Evolutionary conservation across 257 asterid genomes (phyloP).

Genomic region (Solanum pimpinellifolium): DNA sequence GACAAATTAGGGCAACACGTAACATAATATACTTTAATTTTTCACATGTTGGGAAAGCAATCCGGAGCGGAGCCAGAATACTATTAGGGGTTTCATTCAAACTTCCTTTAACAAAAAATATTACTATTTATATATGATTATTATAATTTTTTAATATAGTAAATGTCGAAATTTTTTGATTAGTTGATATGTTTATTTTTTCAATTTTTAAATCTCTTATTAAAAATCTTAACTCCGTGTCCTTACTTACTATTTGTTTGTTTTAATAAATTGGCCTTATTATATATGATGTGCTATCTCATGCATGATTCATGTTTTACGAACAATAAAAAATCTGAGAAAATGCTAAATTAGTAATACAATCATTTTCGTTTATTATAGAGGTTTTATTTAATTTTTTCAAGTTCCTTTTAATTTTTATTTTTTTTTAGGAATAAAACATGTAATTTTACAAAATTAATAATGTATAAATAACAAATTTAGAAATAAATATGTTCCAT

Average conservation of each 20-base stretch:
- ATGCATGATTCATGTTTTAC: background rate
- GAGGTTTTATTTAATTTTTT: background rate
- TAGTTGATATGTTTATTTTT: too few relatives aligned
- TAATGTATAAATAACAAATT: too few relatives aligned
- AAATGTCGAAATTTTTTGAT: fast-evolving
- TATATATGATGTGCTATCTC: background rate
- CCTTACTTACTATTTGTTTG: background rate
- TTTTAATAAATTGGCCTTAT: background rate
- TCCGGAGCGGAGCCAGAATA: too few relatives aligned
- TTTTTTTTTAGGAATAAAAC: background rate
- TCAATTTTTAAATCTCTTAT: too few relatives aligned
- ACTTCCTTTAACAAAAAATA: fast-evolving
- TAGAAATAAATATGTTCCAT: background rate
- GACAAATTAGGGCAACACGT: background rate
- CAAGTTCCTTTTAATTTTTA: background rate
- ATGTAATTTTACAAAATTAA: background rate
- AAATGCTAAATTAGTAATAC: background rate
- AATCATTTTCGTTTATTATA: background rate
- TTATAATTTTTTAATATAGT: too few relatives aligned
- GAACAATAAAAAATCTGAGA: background rate
- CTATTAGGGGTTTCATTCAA: too few relatives aligned
- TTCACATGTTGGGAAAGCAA: background rate
- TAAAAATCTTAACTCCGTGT: fast-evolving
- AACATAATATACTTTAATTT: background rate
- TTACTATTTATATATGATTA: too few relatives aligned